Conservation (phyloP, 495 filamentous ascomycete genomes). For the Saxispiralis lemnorum region DNA sequence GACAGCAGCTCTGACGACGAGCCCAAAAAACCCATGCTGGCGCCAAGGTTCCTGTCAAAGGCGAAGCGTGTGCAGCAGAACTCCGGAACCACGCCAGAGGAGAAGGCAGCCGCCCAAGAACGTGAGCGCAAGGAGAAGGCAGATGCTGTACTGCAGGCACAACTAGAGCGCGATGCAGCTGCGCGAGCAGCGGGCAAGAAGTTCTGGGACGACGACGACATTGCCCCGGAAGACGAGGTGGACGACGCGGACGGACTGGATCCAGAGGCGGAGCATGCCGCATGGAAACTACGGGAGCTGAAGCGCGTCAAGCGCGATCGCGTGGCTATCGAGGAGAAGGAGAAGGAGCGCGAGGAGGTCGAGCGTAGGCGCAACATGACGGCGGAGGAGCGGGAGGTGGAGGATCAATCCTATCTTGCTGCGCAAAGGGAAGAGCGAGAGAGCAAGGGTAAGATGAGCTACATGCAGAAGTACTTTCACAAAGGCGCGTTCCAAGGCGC, state of each 20-base stretch:
- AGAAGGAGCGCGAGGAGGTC: constrained; percentile 76
- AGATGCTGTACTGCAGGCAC: constrained; percentile 69
- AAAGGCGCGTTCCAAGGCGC: constrained; percentile 80
- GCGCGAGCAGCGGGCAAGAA: constrained; percentile 58
- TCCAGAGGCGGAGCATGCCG: constrained; percentile 72
- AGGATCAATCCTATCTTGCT: constrained; percentile 63
- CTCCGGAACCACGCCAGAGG: constrained; percentile 23
- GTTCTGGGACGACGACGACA: constrained; percentile 73
- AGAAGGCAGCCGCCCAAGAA: constrained; percentile 38
- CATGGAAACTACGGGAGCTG: constrained; percentile 87
- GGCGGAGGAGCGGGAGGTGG: constrained; percentile 66
- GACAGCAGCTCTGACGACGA: constrained; percentile 34
- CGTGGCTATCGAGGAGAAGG: constrained; percentile 62
- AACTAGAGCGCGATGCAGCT: constrained; percentile 62
- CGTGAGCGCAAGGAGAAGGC: constrained; percentile 46
- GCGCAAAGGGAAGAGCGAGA: constrained; percentile 72
- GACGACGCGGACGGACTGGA: constrained; percentile 78
- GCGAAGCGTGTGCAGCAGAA: constrained; percentile 38
- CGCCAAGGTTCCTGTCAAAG: constrained; percentile 87
- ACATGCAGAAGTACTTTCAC: constrained; percentile 93
- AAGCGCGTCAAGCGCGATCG: constrained; percentile 72
- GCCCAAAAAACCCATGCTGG: constrained; percentile 43
- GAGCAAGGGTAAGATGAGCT: constrained; percentile 63
- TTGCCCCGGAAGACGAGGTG: constrained; percentile 46
- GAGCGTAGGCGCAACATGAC: constrained; percentile 77